Conservation (phyloP, 2,329 filamentous ascomycete species). For the Tolypocladium tundrense region DNA sequence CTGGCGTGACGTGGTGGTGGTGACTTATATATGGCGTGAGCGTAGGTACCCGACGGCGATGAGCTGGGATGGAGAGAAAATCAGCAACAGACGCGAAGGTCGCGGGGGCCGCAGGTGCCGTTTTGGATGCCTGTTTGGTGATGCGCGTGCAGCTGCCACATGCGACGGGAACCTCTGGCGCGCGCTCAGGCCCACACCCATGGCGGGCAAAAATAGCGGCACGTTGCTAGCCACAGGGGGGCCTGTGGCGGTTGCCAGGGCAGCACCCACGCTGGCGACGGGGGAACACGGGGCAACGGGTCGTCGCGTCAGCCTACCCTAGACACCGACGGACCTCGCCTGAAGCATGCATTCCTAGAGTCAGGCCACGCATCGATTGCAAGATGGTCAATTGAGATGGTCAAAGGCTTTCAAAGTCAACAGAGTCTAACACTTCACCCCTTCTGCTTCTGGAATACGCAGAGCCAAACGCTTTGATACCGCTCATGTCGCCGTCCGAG, state of each 20-base stretch:
- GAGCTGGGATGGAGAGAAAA: neutral
- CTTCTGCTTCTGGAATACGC: neutral
- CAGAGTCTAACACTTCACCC: neutral
- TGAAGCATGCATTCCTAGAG: no score
- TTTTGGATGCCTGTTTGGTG: neutral
- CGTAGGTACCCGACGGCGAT: neutral
- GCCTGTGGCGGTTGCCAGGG: neutral
- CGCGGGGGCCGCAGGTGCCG: neutral
- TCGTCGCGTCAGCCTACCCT: neutral
- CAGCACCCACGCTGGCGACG: neutral
- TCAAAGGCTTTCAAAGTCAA: neutral
- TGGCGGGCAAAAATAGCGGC: neutral
- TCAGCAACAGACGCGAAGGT: neutral
- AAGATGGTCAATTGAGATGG: neutral
- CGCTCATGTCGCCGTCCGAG: neutral
- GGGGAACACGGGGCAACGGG: no score
- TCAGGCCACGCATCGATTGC: neutral
- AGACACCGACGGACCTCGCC: neutral
- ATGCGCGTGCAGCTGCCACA: neutral
- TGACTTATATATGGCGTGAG: neutral
- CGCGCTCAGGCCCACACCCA: neutral
- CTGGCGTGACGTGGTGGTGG: neutral
- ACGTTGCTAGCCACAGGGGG: neutral
- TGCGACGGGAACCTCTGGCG: neutral
- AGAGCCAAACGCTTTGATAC: neutral